Base-by-base conservation (phyloP, 2,329 filamentous ascomycete species). In the Metarhizium rileyi region DNA sequence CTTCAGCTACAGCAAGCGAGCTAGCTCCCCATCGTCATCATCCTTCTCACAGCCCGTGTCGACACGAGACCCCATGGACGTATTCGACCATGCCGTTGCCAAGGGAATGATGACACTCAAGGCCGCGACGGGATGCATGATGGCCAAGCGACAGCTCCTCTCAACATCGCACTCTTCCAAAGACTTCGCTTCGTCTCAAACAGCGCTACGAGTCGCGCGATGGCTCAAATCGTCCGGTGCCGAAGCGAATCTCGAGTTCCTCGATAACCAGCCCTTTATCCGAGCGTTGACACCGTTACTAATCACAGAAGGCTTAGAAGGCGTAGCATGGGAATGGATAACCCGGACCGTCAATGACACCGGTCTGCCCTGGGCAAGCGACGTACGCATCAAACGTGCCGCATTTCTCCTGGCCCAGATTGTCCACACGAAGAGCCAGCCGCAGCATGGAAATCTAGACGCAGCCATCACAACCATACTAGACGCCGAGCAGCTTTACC, bases 81-180 rank as follows among this genome's bases (percentile, higher is more conserved):
- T 81, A 3, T 82, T 82, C 52, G 72, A 79, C 53, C 68, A 71
- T 50, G 78, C 77, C 18, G 76, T 77, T 2, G 69, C 74, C 12
- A 71, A 69, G 57, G 77, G 77, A 35, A 68, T 81, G 56, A 80
- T 82, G 78, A 80, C 70, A 4, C 59, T 71, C 1, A 66, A 67
- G 36, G 70, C 75, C 1, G 78, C 78, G 0, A 71, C 71, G 1
- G 78, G 78, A 12, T 80, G 77, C 51, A 66, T 82, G 47, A 62
- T 70, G 27, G 69, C 72, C 16, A 72, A 79, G 56, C 63, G 64
- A 28, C 66, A 69, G 36, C 67, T 72, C 20, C 64, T 75, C 57
- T 38, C 56, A 58, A 52, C 9, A 10, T 23, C 41, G 16, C 56
- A 59, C 22, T 41, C 56, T 10, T 48, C 56, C 42, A 27, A 56